Evolutionary conservation across 495 filamentous ascomycete genomes (phyloP), one percentile per base, ranked within the genome.

Genomic region (Cercophora newfieldiana): DNA sequence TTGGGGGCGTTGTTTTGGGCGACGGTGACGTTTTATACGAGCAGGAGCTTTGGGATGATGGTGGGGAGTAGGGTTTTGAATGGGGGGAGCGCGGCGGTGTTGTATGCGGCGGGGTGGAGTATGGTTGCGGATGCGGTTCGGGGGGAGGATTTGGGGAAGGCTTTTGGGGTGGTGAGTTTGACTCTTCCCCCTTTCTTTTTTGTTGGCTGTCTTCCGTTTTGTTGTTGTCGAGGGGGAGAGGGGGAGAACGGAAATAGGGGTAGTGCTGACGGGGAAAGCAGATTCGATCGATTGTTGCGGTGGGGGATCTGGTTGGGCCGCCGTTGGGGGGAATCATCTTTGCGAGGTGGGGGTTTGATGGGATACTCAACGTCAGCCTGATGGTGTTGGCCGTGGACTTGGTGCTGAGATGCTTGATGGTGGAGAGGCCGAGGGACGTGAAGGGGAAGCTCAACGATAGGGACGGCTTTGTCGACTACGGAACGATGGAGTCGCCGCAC

Each of bases 1-100:
- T 12, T 66, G 47, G 44, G 12, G 3, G 64, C 64, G 18, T 26
- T 66, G 19, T 30, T 49, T 28, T 59, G 33, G 44, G 33, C 56
- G 48, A 66, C 64, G 7, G 28, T 66, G 44, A 47, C 47, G n/a
- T 66, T 66, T 28, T 66, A 66, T 29, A 66, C 64, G 28, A 60
- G 56, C 19, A 25, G 48, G n/a, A 24, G 22, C 8, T 66, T 25
- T 28, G 56, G 21, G 19, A 49, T 54, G 24, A 59, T 66, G 24
- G 30, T 66, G 22, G 28, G 50, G 24, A 49, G 56, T 1, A 31
- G 64, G 19, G 56, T 58, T 1, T 49, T 66, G 26, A 66, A 66
- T 24, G 64, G 64, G 21, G 29, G 44, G 33, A 66, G 64, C 21
- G 48, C 55, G 19, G 64, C 64, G 37, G 48, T 66, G 28, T 21